Conservation (phyloP, 306 rosid species). For the Luffa acutangula region DNA sequence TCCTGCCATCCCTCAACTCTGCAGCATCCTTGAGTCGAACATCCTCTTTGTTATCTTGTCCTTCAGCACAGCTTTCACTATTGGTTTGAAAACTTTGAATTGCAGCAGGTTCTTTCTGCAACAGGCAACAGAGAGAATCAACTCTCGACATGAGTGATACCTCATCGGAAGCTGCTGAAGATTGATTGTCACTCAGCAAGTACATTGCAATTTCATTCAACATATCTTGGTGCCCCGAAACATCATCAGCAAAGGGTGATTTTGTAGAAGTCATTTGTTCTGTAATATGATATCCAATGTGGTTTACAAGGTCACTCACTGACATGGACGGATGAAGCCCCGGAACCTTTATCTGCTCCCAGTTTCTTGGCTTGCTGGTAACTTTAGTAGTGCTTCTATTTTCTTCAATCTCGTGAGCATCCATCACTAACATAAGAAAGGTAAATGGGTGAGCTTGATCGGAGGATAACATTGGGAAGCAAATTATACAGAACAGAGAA, state of each 20-base stretch:
- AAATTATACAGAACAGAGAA: background rate
- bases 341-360: slow-evolving; percentile 52
- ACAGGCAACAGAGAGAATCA: slow-evolving; percentile 66
- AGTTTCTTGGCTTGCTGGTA: slow-evolving; percentile 30
- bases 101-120: slow-evolving; percentile 60
- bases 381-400: slow-evolving; percentile 34
- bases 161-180: slow-evolving; percentile 46
- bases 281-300: slow-evolving; percentile 53
- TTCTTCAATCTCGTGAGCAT: slow-evolving; percentile 40
- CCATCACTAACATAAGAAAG: slow-evolving; percentile 30
- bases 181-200: slow-evolving; percentile 62
- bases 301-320: slow-evolving; percentile 57
- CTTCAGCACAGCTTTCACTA: slow-evolving; percentile 18
- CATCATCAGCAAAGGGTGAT: slow-evolving; percentile 31
- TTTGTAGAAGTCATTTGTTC: slow-evolving; percentile 52
- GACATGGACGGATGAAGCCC: slow-evolving; percentile 66
- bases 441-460: background rate
- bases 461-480: background rate
- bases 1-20: background rate
- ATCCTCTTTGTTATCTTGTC: slow-evolving; percentile 17
- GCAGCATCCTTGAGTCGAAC: slow-evolving; percentile 5
- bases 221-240: slow-evolving; percentile 33
- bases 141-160: slow-evolving; percentile 78
- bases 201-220: slow-evolving; percentile 55
- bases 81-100: slow-evolving; percentile 23